Evolutionary conservation across 495 filamentous ascomycete species (phyloP).

Genomic region (Physcia stellaris): DNA sequence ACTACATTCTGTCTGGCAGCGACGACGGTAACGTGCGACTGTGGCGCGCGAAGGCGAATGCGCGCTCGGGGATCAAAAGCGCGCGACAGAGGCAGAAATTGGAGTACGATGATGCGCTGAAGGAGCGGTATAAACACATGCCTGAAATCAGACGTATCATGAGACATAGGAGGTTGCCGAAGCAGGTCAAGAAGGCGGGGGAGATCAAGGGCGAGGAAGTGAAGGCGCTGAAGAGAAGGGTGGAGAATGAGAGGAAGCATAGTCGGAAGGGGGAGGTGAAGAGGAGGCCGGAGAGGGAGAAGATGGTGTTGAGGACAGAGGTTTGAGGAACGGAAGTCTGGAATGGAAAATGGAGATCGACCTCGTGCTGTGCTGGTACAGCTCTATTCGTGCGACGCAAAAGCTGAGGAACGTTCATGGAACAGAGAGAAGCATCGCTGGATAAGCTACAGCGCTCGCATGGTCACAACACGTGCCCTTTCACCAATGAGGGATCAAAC

Average conservation of each 20-base stretch:
- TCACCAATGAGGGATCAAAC: too few relatives aligned
- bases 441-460: too few relatives aligned
- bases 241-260: slow-evolving; percentile 91
- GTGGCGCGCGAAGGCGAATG: slow-evolving; percentile 82
- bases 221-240: slow-evolving; percentile 67
- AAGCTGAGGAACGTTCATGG: too few relatives aligned
- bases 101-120: slow-evolving; percentile 82
- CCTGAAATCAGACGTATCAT: slow-evolving; percentile 86
- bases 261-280: slow-evolving; percentile 58
- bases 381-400: too few relatives aligned
- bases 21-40: slow-evolving; percentile 92
- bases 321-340: slow-evolving; percentile 32
- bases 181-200: slow-evolving; percentile 89
- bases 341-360: too few relatives aligned
- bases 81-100: slow-evolving; percentile 68
- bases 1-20: slow-evolving; percentile 71
- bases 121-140: slow-evolving; percentile 83
- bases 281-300: slow-evolving; percentile 77
- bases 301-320: slow-evolving; percentile 72
- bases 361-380: too few relatives aligned
- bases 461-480: too few relatives aligned
- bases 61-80: slow-evolving; percentile 72
- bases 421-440: too few relatives aligned
- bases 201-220: slow-evolving; percentile 94
- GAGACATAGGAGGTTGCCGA: slow-evolving; percentile 81